Evolutionary conservation across 2,329 filamentous ascomycete genomes (phyloP).

Genomic region (Clonostachys rosea): DNA sequence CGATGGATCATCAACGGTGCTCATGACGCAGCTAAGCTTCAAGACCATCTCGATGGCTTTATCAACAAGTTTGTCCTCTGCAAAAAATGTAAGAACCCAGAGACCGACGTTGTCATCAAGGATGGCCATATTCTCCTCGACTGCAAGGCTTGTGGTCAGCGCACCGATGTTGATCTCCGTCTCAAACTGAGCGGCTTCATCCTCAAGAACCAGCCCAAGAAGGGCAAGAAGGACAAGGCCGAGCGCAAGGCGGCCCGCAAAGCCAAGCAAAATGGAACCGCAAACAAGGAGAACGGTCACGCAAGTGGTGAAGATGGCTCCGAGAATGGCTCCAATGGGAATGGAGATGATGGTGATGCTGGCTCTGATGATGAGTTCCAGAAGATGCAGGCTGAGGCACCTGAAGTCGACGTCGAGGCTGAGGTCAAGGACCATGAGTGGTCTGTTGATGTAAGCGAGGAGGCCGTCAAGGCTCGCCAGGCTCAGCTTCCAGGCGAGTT

Average conservation of each 20-base stretch:
- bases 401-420: slow-evolving; percentile 40
- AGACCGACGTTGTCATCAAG: slow-evolving; percentile 95
- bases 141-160: slow-evolving; percentile 97
- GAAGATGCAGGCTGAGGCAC: slow-evolving; percentile 63
- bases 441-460: slow-evolving; percentile 95
- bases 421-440: slow-evolving; percentile 83
- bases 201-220: slow-evolving; percentile 87
- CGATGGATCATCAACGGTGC: slow-evolving; percentile 99
- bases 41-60: slow-evolving; percentile 97
- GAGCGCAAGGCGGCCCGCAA: slow-evolving; percentile 86
- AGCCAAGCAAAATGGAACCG: slow-evolving; percentile 72
- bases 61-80: slow-evolving; percentile 98
- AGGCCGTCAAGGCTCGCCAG: slow-evolving; percentile 90
- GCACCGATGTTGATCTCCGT: slow-evolving; percentile 84
- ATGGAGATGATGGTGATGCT: slow-evolving; percentile 52
- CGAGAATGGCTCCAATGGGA: slow-evolving; percentile 42
- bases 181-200: slow-evolving; percentile 98
- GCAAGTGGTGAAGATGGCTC: slow-evolving; percentile 55
- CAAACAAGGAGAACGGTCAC: slow-evolving; percentile 45
- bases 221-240: slow-evolving; percentile 97
- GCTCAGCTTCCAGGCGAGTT: slow-evolving; percentile 91
- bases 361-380: slow-evolving; percentile 91
- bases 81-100: slow-evolving; percentile 99
- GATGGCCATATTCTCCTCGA: slow-evolving; percentile 88
- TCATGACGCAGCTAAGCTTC: slow-evolving; percentile 90